Evolutionary conservation across 2,329 filamentous ascomycete genomes (phyloP), one percentile per base, ranked within the genome.

Genomic region (Leptosphaerulina australis): DNA sequence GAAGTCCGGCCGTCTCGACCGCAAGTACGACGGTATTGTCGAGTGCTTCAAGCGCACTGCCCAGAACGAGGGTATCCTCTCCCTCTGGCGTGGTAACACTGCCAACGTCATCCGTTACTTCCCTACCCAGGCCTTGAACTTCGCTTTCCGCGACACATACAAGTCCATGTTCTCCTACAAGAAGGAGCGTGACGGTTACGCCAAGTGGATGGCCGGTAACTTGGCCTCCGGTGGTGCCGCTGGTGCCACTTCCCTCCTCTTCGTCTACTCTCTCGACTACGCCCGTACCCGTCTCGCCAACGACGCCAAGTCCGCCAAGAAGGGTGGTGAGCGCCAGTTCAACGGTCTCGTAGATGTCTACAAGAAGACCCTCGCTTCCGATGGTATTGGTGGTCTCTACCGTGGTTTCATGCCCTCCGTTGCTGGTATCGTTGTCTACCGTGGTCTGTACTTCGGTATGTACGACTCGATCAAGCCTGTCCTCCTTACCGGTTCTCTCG

Each of bases 71-170:
- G 94, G 94, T 90, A 81, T 94, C 72, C 87, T 94, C 79, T 87
- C 93, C 65, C 86, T 99, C 74, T 99, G 94, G 94, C 88, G 94
- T 87, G 94, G 94, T 82, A 99, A 99, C 91, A 99, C 94, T 78
- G 94, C 94, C 91, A 99, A 99, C 88, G 94, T 99, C 81, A 96
- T 99, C 86, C 94, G 94, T 89, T 99, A 99, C 86, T 99, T 99
- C 91, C 94, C 94, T 71, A 99, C 94, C 79, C 94, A 99, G 87
- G 94, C 94, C 74, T 85, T 99, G 79, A 99, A 99, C 92, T 99
- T 99, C 77, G 94, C 94, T 79, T 99, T 99, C 94, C 94, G 94
- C 81, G 94, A 99, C 82, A 97, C 95, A 88, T 99, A 97, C 91
- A 99, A 99, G 91, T 85, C 88, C 77, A 95, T 99, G 92, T 99